These are phyloP conservation scores for Aristolochia californica DNA, from an alignment of 164 flowering plant species.

Conservation along the genomic window DNA sequence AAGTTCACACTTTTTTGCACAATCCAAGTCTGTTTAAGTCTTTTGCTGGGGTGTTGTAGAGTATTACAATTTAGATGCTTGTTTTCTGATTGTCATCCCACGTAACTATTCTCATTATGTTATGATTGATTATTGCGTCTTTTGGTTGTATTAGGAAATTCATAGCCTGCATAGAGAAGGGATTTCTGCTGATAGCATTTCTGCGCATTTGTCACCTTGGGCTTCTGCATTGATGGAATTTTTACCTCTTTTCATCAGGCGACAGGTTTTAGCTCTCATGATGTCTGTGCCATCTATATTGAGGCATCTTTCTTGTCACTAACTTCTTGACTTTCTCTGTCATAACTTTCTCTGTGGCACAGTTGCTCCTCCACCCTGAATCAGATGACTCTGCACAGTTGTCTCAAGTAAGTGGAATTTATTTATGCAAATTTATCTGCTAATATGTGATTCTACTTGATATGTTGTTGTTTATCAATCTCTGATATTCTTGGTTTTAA, in stretches of 20 bases:
- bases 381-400: conserved; percentile 98
- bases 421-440: background rate
- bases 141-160: conserved; percentile 61
- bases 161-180: conserved; percentile 72
- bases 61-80: background rate
- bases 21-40: background rate
- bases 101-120: background rate
- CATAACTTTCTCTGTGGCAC: conserved; percentile 8
- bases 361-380: conserved; percentile 63
- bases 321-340: too few relatives aligned
- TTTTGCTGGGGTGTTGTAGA: background rate
- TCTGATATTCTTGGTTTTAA: too few relatives aligned
- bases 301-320: too few relatives aligned
- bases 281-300: too few relatives aligned
- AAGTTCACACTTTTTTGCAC: background rate
- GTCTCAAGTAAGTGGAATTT: conserved; percentile 69
- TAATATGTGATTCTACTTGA: background rate
- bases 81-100: background rate
- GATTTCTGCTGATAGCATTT: conserved; percentile 59
- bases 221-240: conserved; percentile 95
- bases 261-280: conserved; percentile 44
- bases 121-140: too few relatives aligned
- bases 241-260: conserved; percentile 77
- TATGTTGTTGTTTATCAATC: too few relatives aligned
- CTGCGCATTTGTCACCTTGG: conserved; percentile 95